phyloP scores from a whole-genome alignment of 805 yeast species.

The Komagataella pseudopastoris region DNA sequence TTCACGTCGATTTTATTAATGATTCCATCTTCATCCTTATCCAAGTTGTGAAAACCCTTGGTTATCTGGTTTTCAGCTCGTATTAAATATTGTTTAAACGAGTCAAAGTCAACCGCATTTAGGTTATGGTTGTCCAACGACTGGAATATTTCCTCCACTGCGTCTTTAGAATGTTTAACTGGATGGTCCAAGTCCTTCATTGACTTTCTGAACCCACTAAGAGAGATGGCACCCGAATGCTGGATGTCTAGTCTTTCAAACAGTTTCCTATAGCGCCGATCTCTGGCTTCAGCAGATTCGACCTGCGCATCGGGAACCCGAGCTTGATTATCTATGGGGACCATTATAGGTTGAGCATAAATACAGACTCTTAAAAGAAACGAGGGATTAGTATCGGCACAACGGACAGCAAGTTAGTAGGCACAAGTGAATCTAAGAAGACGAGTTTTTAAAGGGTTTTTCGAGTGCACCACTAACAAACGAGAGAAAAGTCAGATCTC shows the following conservation, averaged over 20 bases:
- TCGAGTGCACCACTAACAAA: background rate
- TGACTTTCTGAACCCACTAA: slow-evolving; percentile 33
- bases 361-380: background rate
- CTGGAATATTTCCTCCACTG: slow-evolving; percentile 41
- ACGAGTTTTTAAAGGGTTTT: background rate
- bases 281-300: slow-evolving; percentile 13
- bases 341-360: background rate
- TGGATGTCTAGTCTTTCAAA: slow-evolving; percentile 30
- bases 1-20: slow-evolving; percentile 54
- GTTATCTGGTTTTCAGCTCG: slow-evolving; percentile 62
- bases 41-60: slow-evolving; percentile 55
- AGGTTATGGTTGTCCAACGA: slow-evolving; percentile 49
- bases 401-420: background rate
- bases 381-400: background rate
- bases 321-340: background rate
- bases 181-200: slow-evolving; percentile 45
- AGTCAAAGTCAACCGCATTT: slow-evolving; percentile 42
- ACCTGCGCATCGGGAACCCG: background rate
- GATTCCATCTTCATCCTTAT: slow-evolving; percentile 60
- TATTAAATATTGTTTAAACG: slow-evolving; percentile 50
- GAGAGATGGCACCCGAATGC: slow-evolving; percentile 33
- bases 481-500: background rate
- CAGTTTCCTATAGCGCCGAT: slow-evolving; percentile 23
- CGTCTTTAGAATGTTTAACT: slow-evolving; percentile 41
- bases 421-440: background rate